Percentiles rank a stretch among this genome's conserved stretches.
phyloP scores from a whole-genome alignment of 148 eudicot genomes.

The Polygonum aviculare region DNA sequence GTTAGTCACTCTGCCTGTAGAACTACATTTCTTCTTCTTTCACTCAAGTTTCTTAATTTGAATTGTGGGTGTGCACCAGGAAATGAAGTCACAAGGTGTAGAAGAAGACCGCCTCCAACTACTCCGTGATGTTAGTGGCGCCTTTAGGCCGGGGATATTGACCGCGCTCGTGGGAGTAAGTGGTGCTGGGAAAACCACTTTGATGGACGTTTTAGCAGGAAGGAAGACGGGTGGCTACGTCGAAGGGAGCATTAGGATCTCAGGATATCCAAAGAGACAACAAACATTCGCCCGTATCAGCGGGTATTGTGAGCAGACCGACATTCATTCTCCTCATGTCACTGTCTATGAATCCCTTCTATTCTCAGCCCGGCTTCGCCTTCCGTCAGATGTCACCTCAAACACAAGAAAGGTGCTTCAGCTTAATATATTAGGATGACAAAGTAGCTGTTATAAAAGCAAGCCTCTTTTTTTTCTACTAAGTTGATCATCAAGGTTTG shows the following conservation, averaged over 20 bases:
- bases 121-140: constrained; percentile 63
- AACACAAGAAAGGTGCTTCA: constrained; percentile 38
- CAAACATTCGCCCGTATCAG: constrained; percentile 60
- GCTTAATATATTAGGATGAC: background rate
- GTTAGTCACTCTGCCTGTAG: constrained; percentile 26
- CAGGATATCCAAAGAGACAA: constrained; percentile 64
- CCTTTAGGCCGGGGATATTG: constrained; percentile 62
- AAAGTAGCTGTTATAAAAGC: background rate
- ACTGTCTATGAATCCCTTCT: constrained; percentile 65
- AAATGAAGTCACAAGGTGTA: constrained; percentile 49
- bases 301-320: constrained; percentile 73
- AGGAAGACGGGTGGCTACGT: constrained; percentile 62
- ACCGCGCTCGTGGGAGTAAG: constrained; percentile 78
- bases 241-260: constrained; percentile 47
- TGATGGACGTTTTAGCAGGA: constrained; percentile 71
- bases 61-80: constrained; percentile 26
- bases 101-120: constrained; percentile 49
- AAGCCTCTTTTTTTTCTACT: background rate
- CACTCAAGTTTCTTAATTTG: background rate
- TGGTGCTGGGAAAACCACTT: constrained; percentile 74
- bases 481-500: background rate
- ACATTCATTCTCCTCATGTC: constrained; percentile 68
- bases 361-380: constrained; percentile 71
- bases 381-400: constrained; percentile 33
- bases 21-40: background rate